A percentile compares a stretch with the other conserved stretches of the same genome.
phyloP scores from a whole-genome alignment of 805 yeast species.

The Kluyveromyces nonfermentans region DNA sequence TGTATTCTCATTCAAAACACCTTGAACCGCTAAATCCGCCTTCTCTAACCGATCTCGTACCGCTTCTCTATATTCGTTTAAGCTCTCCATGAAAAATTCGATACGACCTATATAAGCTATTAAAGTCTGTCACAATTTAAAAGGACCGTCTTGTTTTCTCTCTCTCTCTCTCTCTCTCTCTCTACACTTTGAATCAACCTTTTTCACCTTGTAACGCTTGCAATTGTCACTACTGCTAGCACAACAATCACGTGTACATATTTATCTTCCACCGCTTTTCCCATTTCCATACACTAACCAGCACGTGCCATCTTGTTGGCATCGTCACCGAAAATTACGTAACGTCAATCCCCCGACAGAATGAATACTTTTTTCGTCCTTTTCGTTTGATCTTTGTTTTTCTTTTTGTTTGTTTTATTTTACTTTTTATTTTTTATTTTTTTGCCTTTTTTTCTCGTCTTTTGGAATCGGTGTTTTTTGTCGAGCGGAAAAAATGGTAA shows the following conservation, averaged over 20 bases:
- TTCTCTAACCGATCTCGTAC: slow-evolving; percentile 20
- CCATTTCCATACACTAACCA: not conserved
- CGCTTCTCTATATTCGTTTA: slow-evolving; percentile 17
- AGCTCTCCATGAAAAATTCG: too few species aligned
- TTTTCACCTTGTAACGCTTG: not conserved
- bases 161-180: too few species aligned
- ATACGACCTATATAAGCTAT: too few species aligned
- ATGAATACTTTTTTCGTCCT: too few species aligned
- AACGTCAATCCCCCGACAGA: too few species aligned
- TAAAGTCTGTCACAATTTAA: too few species aligned
- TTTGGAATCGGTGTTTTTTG: not conserved
- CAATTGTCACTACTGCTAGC: too few species aligned
- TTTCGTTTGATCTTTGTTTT: not conserved
- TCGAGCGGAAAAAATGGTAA: not conserved
- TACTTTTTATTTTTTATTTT: too few species aligned
- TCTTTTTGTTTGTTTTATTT: too few species aligned
- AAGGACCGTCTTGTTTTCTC: too few species aligned
- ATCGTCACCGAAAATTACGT: not conserved
- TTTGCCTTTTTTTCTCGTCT: not conserved
- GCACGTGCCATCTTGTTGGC: not conserved
- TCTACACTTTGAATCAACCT: not conserved
- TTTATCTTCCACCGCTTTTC: too few species aligned
- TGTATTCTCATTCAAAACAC: slow-evolving; percentile 22
- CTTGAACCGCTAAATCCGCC: slow-evolving; percentile 23
- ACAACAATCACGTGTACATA: too few species aligned